Evolutionary conservation across 2,329 filamentous ascomycete genomes (phyloP).

Genomic region (Fusarium proliferatum): DNA sequence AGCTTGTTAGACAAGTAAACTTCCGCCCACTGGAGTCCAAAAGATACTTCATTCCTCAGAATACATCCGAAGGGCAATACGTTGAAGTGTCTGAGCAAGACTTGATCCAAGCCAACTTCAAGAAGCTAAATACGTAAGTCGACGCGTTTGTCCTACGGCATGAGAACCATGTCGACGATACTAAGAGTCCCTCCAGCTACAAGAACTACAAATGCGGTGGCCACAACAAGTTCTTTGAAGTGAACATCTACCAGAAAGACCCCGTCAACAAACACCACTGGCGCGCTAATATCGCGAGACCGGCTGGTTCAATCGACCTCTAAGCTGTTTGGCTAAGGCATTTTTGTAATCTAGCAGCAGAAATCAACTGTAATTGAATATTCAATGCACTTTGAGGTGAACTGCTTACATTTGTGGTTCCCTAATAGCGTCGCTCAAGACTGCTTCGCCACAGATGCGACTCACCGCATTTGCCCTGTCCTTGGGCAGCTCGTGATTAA

Average conservation of each 20-base stretch:
- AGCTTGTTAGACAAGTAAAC: background rate
- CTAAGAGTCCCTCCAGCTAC: background rate
- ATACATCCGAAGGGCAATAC: background rate
- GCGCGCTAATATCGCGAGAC: background rate
- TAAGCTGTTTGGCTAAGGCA: background rate
- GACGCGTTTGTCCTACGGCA: background rate
- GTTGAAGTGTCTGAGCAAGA: background rate
- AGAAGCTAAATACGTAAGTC: background rate
- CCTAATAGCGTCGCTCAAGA: background rate
- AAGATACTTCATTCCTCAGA: background rate
- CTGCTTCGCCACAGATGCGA: background rate
- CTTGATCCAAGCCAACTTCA: background rate
- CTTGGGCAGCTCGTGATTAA: background rate
- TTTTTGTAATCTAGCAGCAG: background rate
- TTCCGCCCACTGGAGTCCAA: background rate
- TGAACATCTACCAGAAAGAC: background rate
- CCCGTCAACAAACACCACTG: background rate
- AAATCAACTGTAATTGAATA: background rate
- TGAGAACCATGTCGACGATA: too few species aligned
- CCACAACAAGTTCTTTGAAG: background rate
- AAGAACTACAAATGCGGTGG: background rate
- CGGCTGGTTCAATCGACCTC: background rate
- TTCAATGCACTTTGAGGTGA: background rate
- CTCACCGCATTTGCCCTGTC: background rate
- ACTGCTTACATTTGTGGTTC: rapidly evolving